These are phyloP conservation scores for Remersonia thermophila DNA, from an alignment of 2,329 filamentous ascomycete species.

Conservation along the genomic window DNA sequence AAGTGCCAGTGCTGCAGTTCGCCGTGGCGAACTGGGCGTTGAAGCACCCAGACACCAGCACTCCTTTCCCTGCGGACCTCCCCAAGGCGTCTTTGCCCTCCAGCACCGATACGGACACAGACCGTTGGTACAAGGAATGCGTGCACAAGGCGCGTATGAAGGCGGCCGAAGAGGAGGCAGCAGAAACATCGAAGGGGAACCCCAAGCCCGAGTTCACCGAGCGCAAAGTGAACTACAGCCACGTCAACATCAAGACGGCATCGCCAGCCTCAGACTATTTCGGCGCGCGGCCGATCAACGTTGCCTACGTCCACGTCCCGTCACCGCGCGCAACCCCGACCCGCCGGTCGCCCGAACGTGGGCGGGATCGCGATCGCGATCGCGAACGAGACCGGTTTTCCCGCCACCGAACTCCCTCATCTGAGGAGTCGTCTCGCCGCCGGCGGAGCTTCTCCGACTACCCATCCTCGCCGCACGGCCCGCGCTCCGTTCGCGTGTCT, in stretches of 20 bases:
- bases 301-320: conserved; percentile 26
- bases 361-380: conserved; percentile 13
- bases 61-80: conserved; percentile 49
- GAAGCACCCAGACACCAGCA: conserved; percentile 59
- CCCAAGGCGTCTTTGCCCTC: conserved; percentile 55
- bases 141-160: conserved; percentile 53
- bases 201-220: conserved; percentile 8
- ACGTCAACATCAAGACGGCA: conserved; percentile 18
- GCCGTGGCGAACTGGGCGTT: conserved; percentile 69
- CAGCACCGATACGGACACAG: conserved; percentile 65
- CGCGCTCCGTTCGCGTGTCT: conserved; percentile 11
- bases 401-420: conserved; percentile 24
- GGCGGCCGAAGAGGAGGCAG: neutral
- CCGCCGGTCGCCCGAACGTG: conserved; percentile 15
- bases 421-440: conserved; percentile 30
- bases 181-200: neutral
- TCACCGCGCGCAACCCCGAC: conserved; percentile 9
- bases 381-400: conserved; percentile 16
- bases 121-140: conserved; percentile 73
- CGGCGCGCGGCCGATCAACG: conserved; percentile 24
- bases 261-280: conserved; percentile 24
- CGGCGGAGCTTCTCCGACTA: conserved; percentile 42
- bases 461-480: conserved; percentile 24
- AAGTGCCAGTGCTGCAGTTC: conserved; percentile 70
- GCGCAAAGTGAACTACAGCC: conserved; percentile 20